Evolutionary conservation across 768 basidiomycete genomes (phyloP).

Genomic region (Boletus eberwhitei): DNA sequence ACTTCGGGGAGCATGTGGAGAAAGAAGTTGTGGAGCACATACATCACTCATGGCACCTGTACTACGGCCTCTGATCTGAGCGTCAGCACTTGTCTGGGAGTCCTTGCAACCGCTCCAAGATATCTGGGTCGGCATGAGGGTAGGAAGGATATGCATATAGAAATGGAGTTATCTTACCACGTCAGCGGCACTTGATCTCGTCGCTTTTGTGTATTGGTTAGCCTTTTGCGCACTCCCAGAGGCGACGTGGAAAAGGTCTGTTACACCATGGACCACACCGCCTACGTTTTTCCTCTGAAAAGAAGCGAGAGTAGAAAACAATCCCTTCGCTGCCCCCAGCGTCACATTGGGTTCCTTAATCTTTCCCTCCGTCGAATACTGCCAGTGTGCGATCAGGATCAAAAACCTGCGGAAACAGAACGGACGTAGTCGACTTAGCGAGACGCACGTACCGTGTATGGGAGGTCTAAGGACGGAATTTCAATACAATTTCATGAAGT

Average conservation of each 20-base stretch:
- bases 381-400: not conserved
- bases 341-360: slow-evolving; percentile 91
- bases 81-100: slow-evolving; percentile 79
- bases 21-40: slow-evolving; percentile 22
- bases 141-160: not conserved
- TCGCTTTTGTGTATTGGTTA: slow-evolving; percentile 53
- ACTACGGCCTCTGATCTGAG: slow-evolving; percentile 59
- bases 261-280: slow-evolving; percentile 71
- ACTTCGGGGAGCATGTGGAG: not conserved
- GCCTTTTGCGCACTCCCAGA: slow-evolving; percentile 66
- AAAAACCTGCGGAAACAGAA: not conserved
- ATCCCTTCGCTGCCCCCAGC: slow-evolving; percentile 82
- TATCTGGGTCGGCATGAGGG: slow-evolving; percentile 43
- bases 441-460: slow-evolving; percentile 51
- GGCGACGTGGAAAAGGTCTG: slow-evolving; percentile 71
- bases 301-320: slow-evolving; percentile 72
- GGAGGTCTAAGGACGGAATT: slow-evolving; percentile 46
- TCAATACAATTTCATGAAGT: not conserved
- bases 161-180: slow-evolving; percentile 50
- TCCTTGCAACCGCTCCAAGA: slow-evolving; percentile 85
- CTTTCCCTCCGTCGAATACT: slow-evolving; percentile 95
- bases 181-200: slow-evolving; percentile 80
- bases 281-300: slow-evolving; percentile 80
- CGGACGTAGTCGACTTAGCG: not conserved
- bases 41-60: slow-evolving; percentile 83